Conservation (phyloP, 345 rosid species). For the Lepidium aucheri region DNA sequence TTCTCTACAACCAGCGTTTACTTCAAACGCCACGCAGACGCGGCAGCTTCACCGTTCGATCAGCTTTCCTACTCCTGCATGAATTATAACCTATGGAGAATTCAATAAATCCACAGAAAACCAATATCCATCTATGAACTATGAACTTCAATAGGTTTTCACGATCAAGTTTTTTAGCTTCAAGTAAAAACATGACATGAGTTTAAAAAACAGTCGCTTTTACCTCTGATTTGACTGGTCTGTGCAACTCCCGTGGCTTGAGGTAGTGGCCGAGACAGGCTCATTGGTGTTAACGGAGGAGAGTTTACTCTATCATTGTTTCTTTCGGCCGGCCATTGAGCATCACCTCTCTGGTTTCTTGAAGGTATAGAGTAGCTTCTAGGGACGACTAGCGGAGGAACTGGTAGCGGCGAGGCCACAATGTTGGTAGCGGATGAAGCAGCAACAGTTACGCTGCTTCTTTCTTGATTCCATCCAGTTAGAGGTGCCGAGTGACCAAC, state of each 20-base stretch:
- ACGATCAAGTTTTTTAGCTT: background rate
- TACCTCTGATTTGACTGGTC: slow-evolving; percentile 69
- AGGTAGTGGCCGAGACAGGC: slow-evolving; percentile 30
- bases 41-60: slow-evolving; percentile 19
- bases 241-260: slow-evolving; percentile 37
- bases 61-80: slow-evolving; percentile 30
- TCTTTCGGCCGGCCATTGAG: slow-evolving; percentile 35
- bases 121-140: background rate
- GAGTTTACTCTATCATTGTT: slow-evolving; percentile 40
- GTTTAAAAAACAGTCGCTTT: slow-evolving; percentile 4
- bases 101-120: slow-evolving; percentile 18
- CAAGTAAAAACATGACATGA: background rate
- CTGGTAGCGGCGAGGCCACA: slow-evolving; percentile 69
- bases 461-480: slow-evolving; percentile 53
- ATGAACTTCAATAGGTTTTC: background rate
- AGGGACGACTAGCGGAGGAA: slow-evolving; percentile 59
- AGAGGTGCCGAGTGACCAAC: slow-evolving; percentile 90
- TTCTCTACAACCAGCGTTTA: slow-evolving; percentile 8
- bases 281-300: slow-evolving; percentile 78
- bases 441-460: slow-evolving; percentile 28
- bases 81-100: slow-evolving; percentile 24
- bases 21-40: background rate
- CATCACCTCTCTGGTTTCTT: slow-evolving; percentile 59
- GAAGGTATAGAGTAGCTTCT: slow-evolving; percentile 88
- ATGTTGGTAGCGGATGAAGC: slow-evolving; percentile 31